Evolutionary conservation across 257 asterid genomes (phyloP), one percentile per base, ranked within the genome.

Genomic region (Solanum appendiculatum): DNA sequence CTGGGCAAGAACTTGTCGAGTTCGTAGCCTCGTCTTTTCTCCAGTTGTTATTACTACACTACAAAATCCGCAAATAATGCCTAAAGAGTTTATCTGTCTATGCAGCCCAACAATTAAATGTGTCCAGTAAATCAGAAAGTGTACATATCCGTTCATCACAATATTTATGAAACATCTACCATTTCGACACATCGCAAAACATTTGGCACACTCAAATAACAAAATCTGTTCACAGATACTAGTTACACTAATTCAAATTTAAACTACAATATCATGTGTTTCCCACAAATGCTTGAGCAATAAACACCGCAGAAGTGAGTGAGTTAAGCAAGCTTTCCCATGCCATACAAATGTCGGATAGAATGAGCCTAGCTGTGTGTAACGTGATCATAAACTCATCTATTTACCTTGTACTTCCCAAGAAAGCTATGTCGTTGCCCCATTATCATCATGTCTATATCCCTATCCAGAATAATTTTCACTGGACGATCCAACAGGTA

Each of bases 391-490:
- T 68, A 72, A 70, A n/a, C 81, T 31, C 40, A 42, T 39, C 46
- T 51, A 51, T 86, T 86, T 86, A 95, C 99, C 99, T 94, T 97
- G 87, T 97, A 97, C 91, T 94, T 94, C 64, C 98, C 99, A 86
- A 95, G 92, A 91, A 97, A 97, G 90, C 98, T 95, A 88, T 97
- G 99, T 37, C 98, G 94, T 86, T 97, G 99, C 44, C 99, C 99
- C 54, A 94, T 94, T 86, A 88, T 88, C 98, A 97, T 93, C 99
- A 97, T 97, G 90, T 97, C 99, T 44, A 92, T 77, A 90, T 97
- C 98, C 88, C 99, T 91, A 87, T 97, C 99, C 84, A 97, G 84
- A 46, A 94, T 93, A 88, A 97, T 77, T 92, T 95, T 97, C 87
- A 97, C 98, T 60, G 98, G 99, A 86, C 96, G 90, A 86, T 97